Evolutionary conservation across 2,329 filamentous ascomycete genomes (phyloP).

Genomic region (Pezizomycotina sp.): DNA sequence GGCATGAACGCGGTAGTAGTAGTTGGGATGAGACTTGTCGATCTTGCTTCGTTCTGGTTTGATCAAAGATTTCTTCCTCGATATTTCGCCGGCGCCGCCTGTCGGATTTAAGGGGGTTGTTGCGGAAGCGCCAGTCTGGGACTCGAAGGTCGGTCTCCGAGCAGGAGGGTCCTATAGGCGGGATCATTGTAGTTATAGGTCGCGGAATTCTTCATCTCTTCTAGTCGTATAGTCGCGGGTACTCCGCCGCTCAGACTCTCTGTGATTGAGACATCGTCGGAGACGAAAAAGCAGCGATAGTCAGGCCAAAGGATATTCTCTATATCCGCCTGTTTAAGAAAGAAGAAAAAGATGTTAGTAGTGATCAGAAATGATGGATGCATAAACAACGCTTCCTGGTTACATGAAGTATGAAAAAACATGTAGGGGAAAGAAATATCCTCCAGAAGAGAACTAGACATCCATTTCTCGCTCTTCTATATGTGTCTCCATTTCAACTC

Average conservation of each 20-base stretch:
- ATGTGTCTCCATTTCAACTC: too few species aligned
- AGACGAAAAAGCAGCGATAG: constrained; percentile 1
- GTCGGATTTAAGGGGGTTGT: constrained; percentile 17
- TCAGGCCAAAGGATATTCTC: too few species aligned
- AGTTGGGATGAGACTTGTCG: constrained; percentile 78
- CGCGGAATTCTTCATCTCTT: constrained; percentile 13
- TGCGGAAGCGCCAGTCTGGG: constrained; percentile 11
- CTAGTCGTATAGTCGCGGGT: constrained; percentile 8
- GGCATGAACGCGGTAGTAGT: constrained; percentile 87
- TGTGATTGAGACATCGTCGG: not conserved
- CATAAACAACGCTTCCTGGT: too few species aligned
- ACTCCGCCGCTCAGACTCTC: constrained; percentile 7
- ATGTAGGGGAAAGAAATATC: too few species aligned
- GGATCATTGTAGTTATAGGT: too few species aligned
- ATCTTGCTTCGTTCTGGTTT: constrained; percentile 76
- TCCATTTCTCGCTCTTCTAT: too few species aligned
- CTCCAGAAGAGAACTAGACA: too few species aligned
- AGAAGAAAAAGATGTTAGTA: too few species aligned
- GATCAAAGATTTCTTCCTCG: constrained; percentile 73
- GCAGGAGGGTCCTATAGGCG: constrained; percentile 17
- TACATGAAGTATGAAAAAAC: too few species aligned
- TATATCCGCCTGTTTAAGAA: too few species aligned
- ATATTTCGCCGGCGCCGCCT: constrained; percentile 32
- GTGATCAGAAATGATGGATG: too few species aligned
- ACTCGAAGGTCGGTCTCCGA: constrained; percentile 13